phyloP scores from a whole-genome alignment of 1,139 yeast species.

The Lodderomyces oxycetoniae region DNA sequence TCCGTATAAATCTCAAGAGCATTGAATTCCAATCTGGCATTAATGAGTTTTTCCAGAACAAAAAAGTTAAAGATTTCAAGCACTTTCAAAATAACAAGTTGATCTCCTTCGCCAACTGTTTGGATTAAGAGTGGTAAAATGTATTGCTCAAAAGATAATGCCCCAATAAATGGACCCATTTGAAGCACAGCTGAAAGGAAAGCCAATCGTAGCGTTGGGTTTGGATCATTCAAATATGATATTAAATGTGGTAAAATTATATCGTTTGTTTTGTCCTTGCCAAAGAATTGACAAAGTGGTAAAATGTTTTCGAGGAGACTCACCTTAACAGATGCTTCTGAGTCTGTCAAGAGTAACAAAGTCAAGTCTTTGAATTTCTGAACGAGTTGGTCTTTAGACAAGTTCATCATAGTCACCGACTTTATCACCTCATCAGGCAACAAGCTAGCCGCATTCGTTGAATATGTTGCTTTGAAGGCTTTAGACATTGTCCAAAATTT shows the following conservation, averaged over 20 bases:
- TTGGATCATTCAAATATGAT: constrained; percentile 81
- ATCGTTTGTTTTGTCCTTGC: constrained; percentile 84
- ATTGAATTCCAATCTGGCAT: constrained; percentile 37
- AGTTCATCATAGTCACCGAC: constrained; percentile 11
- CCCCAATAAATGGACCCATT: constrained; percentile 77
- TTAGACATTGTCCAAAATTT: constrained; percentile 65
- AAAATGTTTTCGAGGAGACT: constrained; percentile 64
- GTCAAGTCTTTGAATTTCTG: constrained; percentile 61
- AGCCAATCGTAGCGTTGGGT: constrained; percentile 60
- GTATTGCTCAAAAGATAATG: constrained; percentile 79
- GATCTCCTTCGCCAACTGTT: constrained; percentile 78
- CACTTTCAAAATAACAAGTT: constrained; percentile 73
- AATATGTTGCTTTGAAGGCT: constrained; percentile 33
- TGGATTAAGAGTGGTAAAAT: constrained; percentile 80
- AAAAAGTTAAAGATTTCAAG: constrained; percentile 53
- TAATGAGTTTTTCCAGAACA: constrained; percentile 30
- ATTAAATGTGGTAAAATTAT: constrained; percentile 83
- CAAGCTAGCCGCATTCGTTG: constrained; percentile 19
- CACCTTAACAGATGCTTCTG: constrained; percentile 59
- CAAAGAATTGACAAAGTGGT: constrained; percentile 77
- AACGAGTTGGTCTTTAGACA: constrained; percentile 29
- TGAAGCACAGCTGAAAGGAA: constrained; percentile 75
- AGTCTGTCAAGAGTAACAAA: constrained; percentile 63
- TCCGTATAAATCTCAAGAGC: constrained; percentile 40
- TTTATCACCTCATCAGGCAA: constrained; percentile 10